Percentiles rank a stretch among this genome's conserved stretches.
Conservation (phyloP, 306 rosid species). For the Quercus bicolor region DNA sequence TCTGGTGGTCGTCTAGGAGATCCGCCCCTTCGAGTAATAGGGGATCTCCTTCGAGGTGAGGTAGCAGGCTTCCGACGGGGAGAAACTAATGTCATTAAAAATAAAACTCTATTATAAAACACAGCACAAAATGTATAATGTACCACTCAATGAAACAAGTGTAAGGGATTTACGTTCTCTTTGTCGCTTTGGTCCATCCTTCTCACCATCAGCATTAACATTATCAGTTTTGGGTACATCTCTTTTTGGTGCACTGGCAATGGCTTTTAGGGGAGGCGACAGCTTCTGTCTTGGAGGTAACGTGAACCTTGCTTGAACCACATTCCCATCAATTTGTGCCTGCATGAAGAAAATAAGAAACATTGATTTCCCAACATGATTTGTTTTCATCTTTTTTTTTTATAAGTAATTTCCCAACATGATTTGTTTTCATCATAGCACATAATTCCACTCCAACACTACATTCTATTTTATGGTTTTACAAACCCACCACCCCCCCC, state of each 20-base stretch:
- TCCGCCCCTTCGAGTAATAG: constrained; percentile 76
- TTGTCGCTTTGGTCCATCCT: constrained; percentile 73
- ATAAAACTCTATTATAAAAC: constrained; percentile 14
- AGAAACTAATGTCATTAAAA: constrained; percentile 50
- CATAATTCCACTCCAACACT: constrained; percentile 10
- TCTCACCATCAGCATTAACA: constrained; percentile 59
- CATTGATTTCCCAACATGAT: constrained; percentile 18
- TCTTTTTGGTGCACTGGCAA: constrained; percentile 62
- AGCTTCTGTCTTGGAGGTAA: constrained; percentile 78
- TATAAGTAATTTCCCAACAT: constrained; percentile 18
- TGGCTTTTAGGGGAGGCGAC: constrained; percentile 67
- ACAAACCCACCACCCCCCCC: too few relatives aligned
- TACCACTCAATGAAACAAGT: not conserved
- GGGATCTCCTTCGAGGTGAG: constrained; percentile 90
- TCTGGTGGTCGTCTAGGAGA: constrained; percentile 74
- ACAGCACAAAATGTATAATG: not conserved
- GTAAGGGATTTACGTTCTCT: constrained; percentile 62
- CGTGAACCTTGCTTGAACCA: constrained; percentile 83
- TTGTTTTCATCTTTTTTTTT: constrained; percentile 12
- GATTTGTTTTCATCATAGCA: constrained; percentile 8
- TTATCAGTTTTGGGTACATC: constrained; percentile 74
- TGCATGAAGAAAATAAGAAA: constrained; percentile 36
- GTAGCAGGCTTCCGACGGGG: constrained; percentile 73
- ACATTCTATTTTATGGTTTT: not conserved
- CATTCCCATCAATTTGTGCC: constrained; percentile 98